Evolutionary conservation across 2,329 filamentous ascomycete species (phyloP), one percentile per base, ranked within the genome.

Genomic region (Fusarium sacchari): DNA sequence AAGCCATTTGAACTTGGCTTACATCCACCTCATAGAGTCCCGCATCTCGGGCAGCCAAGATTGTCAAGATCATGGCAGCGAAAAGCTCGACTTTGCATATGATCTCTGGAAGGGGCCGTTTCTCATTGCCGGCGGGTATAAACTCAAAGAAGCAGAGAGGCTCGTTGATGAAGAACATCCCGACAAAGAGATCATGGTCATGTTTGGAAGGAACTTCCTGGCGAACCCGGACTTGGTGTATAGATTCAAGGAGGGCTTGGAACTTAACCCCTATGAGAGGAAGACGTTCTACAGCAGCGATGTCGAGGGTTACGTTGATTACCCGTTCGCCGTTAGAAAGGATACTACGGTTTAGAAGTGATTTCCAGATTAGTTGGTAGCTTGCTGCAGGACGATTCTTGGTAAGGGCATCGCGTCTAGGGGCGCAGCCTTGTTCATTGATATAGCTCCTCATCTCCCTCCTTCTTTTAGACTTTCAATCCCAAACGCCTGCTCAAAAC

Each of bases 21-120:
- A 90, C 76, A 78, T 92, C 5, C 90, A 92, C 77, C 65, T 92
- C 0, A 82, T 93, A 13, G 90, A 93, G 76, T 85, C 88, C 0
- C 85, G 89, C 0, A 81, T 90, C 9, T 79, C 82, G 1, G 86
- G 86, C 1, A 80, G 77, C 52, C 75, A 77, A 2, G 85, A 88
- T 43, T 24, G 43, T 79, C 7, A 20, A 0, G 13, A 26, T 84
- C 87, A 3, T 79, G 63, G 65, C 1, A 55, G 32, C 5, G 81
- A 82, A 20, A 69, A 55, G 6, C 72, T 84, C 0, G 79, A 82
- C 5, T 85, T 84, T 49, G 79, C 78, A 0, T 78, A 81, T 20
- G 53, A 81, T 0, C 12, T 82, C 3, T 85, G 82, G 82, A 64
- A 79, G 0, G 76, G 79, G 0, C 77, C 80, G 2, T 40, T 84